Conservation (phyloP, 2,329 filamentous ascomycete genomes). For the Aureobasidium sp. region DNA sequence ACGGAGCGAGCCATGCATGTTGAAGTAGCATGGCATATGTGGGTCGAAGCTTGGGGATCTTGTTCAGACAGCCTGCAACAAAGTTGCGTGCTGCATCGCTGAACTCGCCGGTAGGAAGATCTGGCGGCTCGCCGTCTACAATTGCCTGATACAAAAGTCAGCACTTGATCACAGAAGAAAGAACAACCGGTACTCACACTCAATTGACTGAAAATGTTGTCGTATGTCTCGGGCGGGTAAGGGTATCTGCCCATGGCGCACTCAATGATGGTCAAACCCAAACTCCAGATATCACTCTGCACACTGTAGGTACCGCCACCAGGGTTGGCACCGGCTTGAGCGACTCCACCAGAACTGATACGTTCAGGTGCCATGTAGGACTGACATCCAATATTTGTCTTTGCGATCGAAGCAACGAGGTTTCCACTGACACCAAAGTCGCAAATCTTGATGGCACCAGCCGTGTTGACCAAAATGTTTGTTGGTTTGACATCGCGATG, state of each 20-base stretch:
- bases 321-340: conserved; percentile 58
- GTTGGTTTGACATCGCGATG: conserved; percentile 98
- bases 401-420: conserved; percentile 91
- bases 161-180: conserved; percentile 2
- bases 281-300: conserved; percentile 95
- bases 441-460: conserved; percentile 93
- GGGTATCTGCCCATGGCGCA: conserved; percentile 92
- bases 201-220: conserved; percentile 96
- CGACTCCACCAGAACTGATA: conserved; percentile 78
- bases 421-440: conserved; percentile 98
- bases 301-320: conserved; percentile 88
- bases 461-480: conserved; percentile 89
- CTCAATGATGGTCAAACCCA: conserved; percentile 91
- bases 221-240: conserved; percentile 93
- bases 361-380: conserved; percentile 98
- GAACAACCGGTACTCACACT: conserved; percentile 57
- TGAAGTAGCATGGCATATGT: conserved; percentile 83
- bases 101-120: conserved; percentile 69
- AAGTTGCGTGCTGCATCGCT: conserved; percentile 77
- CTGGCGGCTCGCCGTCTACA: conserved; percentile 91
- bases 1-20: conserved; percentile 74
- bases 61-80: conserved; percentile 83
- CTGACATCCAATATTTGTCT: conserved; percentile 98
- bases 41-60: conserved; percentile 85
- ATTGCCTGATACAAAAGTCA: conserved; percentile 60